Evolutionary conservation across 192 early-diverging fungal genomes (phyloP).

Genomic region (Jimgerdemannia flammicorona): DNA sequence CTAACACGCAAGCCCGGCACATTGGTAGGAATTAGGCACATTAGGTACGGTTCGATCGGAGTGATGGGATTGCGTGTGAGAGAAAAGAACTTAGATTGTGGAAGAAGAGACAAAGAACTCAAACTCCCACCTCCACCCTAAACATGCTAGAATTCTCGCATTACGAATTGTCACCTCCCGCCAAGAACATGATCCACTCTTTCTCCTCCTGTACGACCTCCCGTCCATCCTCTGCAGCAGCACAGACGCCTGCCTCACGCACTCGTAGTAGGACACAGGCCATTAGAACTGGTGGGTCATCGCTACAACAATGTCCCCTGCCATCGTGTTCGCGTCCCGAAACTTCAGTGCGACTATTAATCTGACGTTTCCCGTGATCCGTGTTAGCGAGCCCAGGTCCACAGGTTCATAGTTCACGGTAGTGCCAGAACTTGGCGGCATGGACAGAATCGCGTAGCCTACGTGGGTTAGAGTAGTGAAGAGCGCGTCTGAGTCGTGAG

Average conservation of each 20-base stretch:
- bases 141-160: no score
- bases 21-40: constrained; percentile 6
- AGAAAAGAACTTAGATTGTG: no score
- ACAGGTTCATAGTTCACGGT: constrained; percentile 26
- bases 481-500: not conserved
- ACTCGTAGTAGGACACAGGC: constrained; percentile 28
- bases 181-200: no score
- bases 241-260: constrained; percentile 15
- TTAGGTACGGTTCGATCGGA: constrained; percentile 13
- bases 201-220: no score
- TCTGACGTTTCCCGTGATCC: constrained; percentile 28
- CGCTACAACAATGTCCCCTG: constrained; percentile 22
- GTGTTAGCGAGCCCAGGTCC: constrained; percentile 5
- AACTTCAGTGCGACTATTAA: constrained; percentile 15
- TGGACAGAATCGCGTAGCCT: constrained; percentile 26
- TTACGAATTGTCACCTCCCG: no score
- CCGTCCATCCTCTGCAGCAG: no score
- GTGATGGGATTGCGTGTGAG: not conserved
- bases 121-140: no score
- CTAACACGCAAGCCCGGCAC: constrained; percentile 11
- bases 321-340: not conserved
- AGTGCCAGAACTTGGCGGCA: constrained; percentile 1
- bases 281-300: constrained; percentile 34
- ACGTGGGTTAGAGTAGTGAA: not conserved
- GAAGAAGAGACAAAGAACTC: no score